Evolutionary conservation across 805 yeast genomes (phyloP).

Genomic region (Isabelozyma pseudorhagii): DNA sequence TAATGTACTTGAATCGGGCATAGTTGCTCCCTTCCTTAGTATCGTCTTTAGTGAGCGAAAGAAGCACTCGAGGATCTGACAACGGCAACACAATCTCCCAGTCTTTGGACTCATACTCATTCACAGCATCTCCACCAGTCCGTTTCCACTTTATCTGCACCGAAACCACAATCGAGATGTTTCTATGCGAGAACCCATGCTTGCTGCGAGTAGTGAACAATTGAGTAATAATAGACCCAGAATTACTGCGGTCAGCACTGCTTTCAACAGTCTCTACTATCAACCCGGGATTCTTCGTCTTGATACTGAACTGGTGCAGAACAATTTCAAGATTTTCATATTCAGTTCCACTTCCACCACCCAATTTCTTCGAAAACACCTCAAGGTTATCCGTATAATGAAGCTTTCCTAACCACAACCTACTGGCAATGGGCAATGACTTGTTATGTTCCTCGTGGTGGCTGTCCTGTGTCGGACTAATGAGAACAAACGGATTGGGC

Average conservation of each 20-base stretch:
- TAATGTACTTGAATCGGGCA: slow-evolving; percentile 41
- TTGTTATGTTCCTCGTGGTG: slow-evolving; percentile 10
- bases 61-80: slow-evolving; percentile 62
- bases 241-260: background rate
- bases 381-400: slow-evolving; percentile 4
- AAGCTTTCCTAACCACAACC: slow-evolving; percentile 26
- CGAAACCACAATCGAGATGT: slow-evolving; percentile 24
- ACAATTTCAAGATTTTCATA: slow-evolving; percentile 12
- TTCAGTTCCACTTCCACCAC: background rate
- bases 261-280: slow-evolving; percentile 9
- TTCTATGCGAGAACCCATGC: slow-evolving; percentile 38
- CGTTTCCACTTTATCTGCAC: slow-evolving; percentile 29
- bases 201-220: slow-evolving; percentile 33
- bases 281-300: slow-evolving; percentile 26
- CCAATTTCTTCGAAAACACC: slow-evolving; percentile 3
- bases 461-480: slow-evolving; percentile 4
- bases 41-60: slow-evolving; percentile 6
- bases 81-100: slow-evolving; percentile 59
- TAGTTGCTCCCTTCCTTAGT: slow-evolving; percentile 5
- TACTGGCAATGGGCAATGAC: slow-evolving; percentile 28
- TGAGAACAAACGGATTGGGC: slow-evolving; percentile 34
- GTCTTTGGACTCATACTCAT: slow-evolving; percentile 30
- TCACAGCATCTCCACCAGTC: slow-evolving; percentile 19
- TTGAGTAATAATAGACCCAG: slow-evolving; percentile 7
- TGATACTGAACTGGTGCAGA: slow-evolving; percentile 14